These are phyloP conservation scores for Apodospora peruviana DNA, from an alignment of 495 filamentous ascomycete species.

Conservation along the genomic window DNA sequence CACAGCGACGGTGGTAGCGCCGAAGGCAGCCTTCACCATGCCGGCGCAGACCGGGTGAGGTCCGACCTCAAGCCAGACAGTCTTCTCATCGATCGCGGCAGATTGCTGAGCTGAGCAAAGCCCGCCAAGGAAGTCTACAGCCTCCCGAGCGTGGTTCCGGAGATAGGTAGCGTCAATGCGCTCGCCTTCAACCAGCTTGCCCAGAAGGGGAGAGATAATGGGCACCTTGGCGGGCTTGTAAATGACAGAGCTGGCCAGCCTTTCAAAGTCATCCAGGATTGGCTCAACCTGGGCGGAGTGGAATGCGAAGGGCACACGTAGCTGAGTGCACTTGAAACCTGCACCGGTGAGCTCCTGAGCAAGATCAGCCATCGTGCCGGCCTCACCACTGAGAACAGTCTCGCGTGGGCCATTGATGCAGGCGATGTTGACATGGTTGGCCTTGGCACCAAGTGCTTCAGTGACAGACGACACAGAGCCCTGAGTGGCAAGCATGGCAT, in stretches of 20 bases:
- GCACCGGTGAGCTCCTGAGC: conserved; percentile 51
- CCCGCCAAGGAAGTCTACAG: conserved; percentile 68
- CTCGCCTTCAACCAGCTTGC: conserved; percentile 52
- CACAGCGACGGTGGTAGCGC: conserved; percentile 47
- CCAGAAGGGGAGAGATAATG: conserved; percentile 64
- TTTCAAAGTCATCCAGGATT: conserved; percentile 62
- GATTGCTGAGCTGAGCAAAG: conserved; percentile 50
- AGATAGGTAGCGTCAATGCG: conserved; percentile 58
- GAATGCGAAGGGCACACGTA: conserved; percentile 75
- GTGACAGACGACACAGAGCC: conserved; percentile 36
- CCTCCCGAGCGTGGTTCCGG: conserved; percentile 58
- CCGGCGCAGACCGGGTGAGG: conserved; percentile 63
- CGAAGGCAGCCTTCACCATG: conserved; percentile 66
- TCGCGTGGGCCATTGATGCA: conserved; percentile 60
- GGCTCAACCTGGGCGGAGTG: conserved; percentile 77
- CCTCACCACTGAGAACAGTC: conserved; percentile 56
- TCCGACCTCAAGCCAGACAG: conserved; percentile 62
- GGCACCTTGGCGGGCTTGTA: conserved; percentile 62
- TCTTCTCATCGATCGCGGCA: conserved; percentile 47
- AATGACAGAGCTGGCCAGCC: conserved; percentile 48
- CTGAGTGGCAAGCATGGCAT: conserved; percentile 60
- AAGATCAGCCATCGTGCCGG: conserved; percentile 49
- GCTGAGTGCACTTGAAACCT: conserved; percentile 60
- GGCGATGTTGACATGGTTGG: conserved; percentile 37
- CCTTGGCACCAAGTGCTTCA: conserved; percentile 32